phyloP scores from a whole-genome alignment of 2,329 filamentous ascomycete species.

The Aspergillus thermomutatus region DNA sequence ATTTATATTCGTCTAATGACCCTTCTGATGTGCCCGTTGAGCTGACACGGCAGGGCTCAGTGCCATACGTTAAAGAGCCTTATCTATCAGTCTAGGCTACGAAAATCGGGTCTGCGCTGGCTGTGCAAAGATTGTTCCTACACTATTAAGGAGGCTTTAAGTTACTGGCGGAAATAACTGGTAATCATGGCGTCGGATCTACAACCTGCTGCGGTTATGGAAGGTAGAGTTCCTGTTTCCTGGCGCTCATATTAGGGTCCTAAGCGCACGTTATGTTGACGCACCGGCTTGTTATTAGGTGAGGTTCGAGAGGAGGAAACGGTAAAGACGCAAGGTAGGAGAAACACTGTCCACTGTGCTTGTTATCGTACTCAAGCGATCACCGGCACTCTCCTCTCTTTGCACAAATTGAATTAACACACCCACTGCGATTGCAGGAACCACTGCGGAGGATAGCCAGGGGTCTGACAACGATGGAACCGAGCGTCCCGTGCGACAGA shows the following conservation, averaged over 20 bases:
- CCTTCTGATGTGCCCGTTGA: not conserved
- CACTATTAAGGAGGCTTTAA: not conserved
- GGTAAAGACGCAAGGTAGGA: conserved; percentile 14
- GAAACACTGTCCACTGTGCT: not conserved
- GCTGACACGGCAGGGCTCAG: not conserved
- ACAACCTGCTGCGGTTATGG: conserved; percentile 5
- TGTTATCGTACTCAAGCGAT: not conserved
- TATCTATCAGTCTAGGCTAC: not conserved
- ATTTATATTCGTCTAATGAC: not conserved
- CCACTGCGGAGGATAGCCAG: conserved; percentile 26
- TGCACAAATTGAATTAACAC: not conserved
- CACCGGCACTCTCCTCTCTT: too few species aligned
- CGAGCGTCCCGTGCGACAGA: conserved; percentile 58
- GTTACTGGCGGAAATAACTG: not conserved
- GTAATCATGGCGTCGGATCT: conserved; percentile 15
- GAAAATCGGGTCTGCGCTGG: not conserved
- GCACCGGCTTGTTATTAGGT: not conserved
- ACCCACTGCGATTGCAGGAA: conserved; percentile 13
- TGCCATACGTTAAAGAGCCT: not conserved
- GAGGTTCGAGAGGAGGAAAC: conserved; percentile 8
- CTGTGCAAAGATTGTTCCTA: not conserved
- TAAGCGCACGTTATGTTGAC: conserved; percentile 1
- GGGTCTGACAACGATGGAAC: conserved; percentile 41
- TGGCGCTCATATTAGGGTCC: not conserved
- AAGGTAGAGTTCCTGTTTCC: conserved; percentile 8